These are phyloP conservation scores for Colletotrichum tamarilloi DNA, from an alignment of 2,329 filamentous ascomycete genomes.

Conservation along the genomic window DNA sequence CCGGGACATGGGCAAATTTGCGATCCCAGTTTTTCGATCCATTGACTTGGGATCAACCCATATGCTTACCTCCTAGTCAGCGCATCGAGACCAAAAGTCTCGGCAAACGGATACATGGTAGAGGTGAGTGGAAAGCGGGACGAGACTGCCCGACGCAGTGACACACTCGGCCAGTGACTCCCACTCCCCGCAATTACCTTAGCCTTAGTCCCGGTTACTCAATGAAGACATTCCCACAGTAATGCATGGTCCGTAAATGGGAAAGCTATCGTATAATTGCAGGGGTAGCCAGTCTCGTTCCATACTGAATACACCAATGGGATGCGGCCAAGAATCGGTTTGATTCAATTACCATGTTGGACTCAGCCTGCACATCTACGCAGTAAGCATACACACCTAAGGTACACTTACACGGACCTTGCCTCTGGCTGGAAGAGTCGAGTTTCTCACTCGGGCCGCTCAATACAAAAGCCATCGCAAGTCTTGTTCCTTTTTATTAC, in stretches of 20 bases:
- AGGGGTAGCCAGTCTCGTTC: not conserved
- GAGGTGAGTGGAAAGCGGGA: not conserved
- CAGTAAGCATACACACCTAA: not conserved
- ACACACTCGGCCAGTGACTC: slow-evolving; percentile 11
- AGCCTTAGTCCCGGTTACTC: not conserved
- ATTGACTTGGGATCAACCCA: not conserved
- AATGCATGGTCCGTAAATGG: not conserved
- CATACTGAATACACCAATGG: not conserved
- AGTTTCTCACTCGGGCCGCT: not conserved
- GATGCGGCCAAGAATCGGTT: not conserved
- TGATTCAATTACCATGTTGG: not conserved
- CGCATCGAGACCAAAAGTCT: no score
- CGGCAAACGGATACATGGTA: no score
- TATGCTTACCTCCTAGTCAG: no score
- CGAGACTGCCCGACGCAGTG: not conserved
- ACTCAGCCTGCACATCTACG: not conserved
- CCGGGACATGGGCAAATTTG: not conserved
- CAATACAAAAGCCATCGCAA: not conserved
- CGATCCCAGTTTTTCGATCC: not conserved
- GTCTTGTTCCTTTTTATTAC: not conserved
- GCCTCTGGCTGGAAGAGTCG: not conserved
- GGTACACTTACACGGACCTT: not conserved
- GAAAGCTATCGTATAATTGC: not conserved
- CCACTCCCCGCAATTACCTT: not conserved
- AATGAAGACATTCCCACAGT: not conserved